These are phyloP conservation scores for Physocladia obscura DNA, from an alignment of 192 early-diverging fungal genomes.

Conservation along the genomic window DNA sequence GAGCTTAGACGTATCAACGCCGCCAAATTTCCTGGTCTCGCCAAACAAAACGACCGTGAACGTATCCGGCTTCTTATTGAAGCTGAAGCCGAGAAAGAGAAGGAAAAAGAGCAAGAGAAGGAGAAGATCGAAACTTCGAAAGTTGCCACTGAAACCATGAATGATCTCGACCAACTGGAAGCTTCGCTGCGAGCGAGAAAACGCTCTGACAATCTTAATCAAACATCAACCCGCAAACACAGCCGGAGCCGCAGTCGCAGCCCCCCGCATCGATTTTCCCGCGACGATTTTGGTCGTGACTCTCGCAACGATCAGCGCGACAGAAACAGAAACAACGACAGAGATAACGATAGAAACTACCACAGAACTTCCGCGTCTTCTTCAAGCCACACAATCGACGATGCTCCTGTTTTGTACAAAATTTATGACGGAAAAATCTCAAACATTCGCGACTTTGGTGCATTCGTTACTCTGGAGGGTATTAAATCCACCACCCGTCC, in stretches of 20 bases:
- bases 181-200: conserved; percentile 32
- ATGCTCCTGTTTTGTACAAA: conserved; percentile 84
- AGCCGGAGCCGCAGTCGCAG: not conserved
- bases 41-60: conserved; percentile 43
- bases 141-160: conserved; percentile 6
- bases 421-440: conserved; percentile 85
- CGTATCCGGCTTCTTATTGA: conserved; percentile 27
- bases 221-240: not conserved
- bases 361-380: conserved; percentile 19
- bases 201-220: conserved; percentile 6
- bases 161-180: conserved; percentile 61
- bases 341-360: conserved; percentile 18
- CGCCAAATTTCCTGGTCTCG: conserved; percentile 77
- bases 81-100: conserved; percentile 5
- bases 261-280: too few relatives aligned
- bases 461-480: conserved; percentile 84
- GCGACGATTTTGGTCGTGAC: conserved; percentile 6
- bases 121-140: not conserved
- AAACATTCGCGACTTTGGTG: conserved; percentile 90
- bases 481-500: conserved; percentile 57
- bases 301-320: not conserved
- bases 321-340: conserved; percentile 15
- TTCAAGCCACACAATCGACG: conserved; percentile 57
- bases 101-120: conserved; percentile 43
- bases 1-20: conserved; percentile 33